Evolutionary conservation across 2,329 filamentous ascomycete species (phyloP).

Genomic region (Scedosporium boydii): DNA sequence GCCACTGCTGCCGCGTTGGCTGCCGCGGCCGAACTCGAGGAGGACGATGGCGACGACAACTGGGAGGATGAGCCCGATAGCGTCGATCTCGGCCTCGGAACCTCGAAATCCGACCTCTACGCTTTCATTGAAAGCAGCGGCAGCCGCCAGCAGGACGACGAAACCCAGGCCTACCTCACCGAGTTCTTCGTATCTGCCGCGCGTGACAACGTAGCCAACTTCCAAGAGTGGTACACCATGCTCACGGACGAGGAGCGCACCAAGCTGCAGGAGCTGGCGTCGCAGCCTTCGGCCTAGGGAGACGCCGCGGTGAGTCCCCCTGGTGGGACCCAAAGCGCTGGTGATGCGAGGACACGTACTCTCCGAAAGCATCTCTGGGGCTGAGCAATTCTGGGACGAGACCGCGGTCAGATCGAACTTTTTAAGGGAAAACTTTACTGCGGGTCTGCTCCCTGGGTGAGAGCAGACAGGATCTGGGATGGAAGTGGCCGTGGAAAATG

Average conservation of each 20-base stretch:
- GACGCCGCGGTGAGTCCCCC: constrained; percentile 1
- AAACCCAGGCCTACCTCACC: constrained; percentile 75
- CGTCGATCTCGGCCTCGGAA: constrained; percentile 56
- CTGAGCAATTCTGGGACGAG: neutral
- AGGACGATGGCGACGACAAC: constrained; percentile 54
- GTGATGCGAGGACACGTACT: constrained; percentile 5
- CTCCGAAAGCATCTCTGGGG: constrained; percentile 6
- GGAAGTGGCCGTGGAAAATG: neutral
- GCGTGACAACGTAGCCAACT: constrained; percentile 45
- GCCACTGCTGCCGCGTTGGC: constrained; percentile 55
- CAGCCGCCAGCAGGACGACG: constrained; percentile 68
- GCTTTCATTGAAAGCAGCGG: constrained; percentile 53
- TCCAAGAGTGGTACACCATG: constrained; percentile 47
- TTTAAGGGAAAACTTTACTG: neutral
- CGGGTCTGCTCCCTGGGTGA: neutral
- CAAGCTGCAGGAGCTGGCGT: constrained; percentile 45
- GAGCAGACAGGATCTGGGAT: neutral
- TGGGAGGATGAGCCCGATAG: constrained; percentile 87
- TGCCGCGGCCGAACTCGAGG: constrained; percentile 44
- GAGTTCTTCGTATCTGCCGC: constrained; percentile 65
- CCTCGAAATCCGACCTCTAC: constrained; percentile 71
- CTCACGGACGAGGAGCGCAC: constrained; percentile 45
- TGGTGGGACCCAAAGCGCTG: neutral
- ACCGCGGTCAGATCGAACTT: neutral
- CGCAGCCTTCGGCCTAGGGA: constrained; percentile 15